Percentiles rank a stretch among this genome's conserved stretches.
Evolutionary conservation across 768 basidiomycete species (phyloP).

Genomic region (Kwoniella mangroviensis): DNA sequence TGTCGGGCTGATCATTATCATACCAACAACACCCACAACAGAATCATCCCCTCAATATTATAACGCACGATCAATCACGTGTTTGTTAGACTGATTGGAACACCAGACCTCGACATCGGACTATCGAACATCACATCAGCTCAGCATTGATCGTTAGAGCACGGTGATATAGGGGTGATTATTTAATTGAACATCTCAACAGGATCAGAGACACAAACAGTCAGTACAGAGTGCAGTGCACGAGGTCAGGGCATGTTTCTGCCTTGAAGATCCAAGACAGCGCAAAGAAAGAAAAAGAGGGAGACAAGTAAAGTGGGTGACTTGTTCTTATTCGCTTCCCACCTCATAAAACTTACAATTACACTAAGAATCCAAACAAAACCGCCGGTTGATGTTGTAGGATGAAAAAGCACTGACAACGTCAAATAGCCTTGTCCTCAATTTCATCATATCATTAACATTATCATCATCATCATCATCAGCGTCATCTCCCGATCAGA

Average conservation of each 20-base stretch:
- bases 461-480: background rate
- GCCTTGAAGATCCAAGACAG: background rate
- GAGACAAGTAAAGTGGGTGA: background rate
- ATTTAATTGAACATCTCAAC: background rate
- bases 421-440: background rate
- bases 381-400: background rate
- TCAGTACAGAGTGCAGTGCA: background rate
- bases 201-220: background rate
- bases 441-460: background rate
- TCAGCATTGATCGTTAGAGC: background rate
- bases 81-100: background rate
- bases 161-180: background rate
- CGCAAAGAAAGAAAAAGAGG: background rate
- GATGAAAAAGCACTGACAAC: background rate
- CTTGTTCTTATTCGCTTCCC: background rate
- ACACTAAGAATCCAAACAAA: background rate
- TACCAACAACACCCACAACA: too few species aligned
- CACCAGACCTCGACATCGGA: slow-evolving; percentile 4
- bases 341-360: background rate
- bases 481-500: background rate
- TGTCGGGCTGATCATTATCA: too few species aligned
- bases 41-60: background rate
- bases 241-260: background rate
- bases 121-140: slow-evolving; percentile 10
- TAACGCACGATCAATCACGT: background rate